Evolutionary conservation across 176 grass and related monocot species (phyloP).

Genomic region (Cenchrus americanus): DNA sequence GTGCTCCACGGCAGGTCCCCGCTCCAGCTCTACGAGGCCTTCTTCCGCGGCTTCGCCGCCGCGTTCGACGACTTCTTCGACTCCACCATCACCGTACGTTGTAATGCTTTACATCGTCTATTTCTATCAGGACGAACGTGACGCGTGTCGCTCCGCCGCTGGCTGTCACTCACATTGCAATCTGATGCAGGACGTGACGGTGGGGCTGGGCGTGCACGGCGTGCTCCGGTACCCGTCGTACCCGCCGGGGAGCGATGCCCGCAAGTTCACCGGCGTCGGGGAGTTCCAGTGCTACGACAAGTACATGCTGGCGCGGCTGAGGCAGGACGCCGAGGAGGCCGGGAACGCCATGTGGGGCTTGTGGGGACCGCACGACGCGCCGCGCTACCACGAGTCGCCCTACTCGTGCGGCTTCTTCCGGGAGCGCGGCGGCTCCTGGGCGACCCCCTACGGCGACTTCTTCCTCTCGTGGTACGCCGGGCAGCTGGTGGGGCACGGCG

Average conservation of each 20-base stretch:
- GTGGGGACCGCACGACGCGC: slow-evolving; percentile 65
- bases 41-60: slow-evolving; percentile 67
- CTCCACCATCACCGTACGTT: slow-evolving; percentile 59
- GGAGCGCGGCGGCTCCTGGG: slow-evolving; percentile 73
- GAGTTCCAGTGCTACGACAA: slow-evolving; percentile 97
- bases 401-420: slow-evolving; percentile 64
- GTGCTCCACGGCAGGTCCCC: slow-evolving; percentile 70
- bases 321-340: slow-evolving; percentile 37
- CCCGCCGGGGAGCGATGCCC: slow-evolving; percentile 45
- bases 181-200: slow-evolving; percentile 61
- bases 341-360: slow-evolving; percentile 70
- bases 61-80: slow-evolving; percentile 66
- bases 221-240: slow-evolving; percentile 91
- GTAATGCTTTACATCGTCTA: background rate
- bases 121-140: no score
- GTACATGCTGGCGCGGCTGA: slow-evolving; percentile 68
- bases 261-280: slow-evolving; percentile 64
- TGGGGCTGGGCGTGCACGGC: slow-evolving; percentile 78
- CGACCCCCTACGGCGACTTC: slow-evolving; percentile 74
- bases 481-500: slow-evolving; percentile 67
- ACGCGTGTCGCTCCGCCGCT: no score
- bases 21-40: slow-evolving; percentile 69
- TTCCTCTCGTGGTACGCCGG: slow-evolving; percentile 95
- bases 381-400: slow-evolving; percentile 61
- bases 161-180: no score